A percentile compares a stretch with the other conserved stretches of the same genome.
phyloP scores from a whole-genome alignment of 2,329 filamentous ascomycete species.

The Fusarium devonianum region DNA sequence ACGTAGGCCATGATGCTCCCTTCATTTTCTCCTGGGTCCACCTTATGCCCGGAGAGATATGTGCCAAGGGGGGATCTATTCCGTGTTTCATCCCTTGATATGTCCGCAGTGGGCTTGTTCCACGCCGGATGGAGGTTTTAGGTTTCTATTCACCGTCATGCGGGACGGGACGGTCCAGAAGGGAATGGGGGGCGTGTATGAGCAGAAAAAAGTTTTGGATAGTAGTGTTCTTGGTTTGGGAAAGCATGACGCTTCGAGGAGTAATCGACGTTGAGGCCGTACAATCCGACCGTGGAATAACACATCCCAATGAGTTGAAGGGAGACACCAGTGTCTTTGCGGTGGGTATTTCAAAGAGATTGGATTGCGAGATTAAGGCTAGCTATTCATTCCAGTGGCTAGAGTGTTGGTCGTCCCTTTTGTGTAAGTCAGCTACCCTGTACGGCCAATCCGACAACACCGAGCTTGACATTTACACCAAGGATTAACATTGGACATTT shows the following conservation, averaged over 20 bases:
- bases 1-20: background rate
- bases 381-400: constrained; percentile 23
- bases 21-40: background rate
- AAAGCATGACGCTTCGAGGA: background rate
- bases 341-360: constrained; percentile 1
- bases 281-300: constrained; percentile 3
- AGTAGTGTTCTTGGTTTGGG: background rate
- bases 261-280: background rate
- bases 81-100: constrained; percentile 15
- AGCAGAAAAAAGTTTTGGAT: no score
- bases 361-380: constrained; percentile 6
- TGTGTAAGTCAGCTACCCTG: background rate
- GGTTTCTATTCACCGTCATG: background rate
- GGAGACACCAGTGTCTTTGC: constrained; percentile 1
- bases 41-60: no score
- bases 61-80: constrained; percentile 14
- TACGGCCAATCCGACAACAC: background rate
- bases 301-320: background rate
- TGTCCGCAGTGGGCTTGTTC: constrained; percentile 1
- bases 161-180: constrained; percentile 29
- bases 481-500: background rate
- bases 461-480: background rate
- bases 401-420: background rate
- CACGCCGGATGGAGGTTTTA: constrained; percentile 9
- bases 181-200: no score